Evolutionary conservation across 2,329 filamentous ascomycete species (phyloP).

Genomic region (Microsporum ferrugineum): DNA sequence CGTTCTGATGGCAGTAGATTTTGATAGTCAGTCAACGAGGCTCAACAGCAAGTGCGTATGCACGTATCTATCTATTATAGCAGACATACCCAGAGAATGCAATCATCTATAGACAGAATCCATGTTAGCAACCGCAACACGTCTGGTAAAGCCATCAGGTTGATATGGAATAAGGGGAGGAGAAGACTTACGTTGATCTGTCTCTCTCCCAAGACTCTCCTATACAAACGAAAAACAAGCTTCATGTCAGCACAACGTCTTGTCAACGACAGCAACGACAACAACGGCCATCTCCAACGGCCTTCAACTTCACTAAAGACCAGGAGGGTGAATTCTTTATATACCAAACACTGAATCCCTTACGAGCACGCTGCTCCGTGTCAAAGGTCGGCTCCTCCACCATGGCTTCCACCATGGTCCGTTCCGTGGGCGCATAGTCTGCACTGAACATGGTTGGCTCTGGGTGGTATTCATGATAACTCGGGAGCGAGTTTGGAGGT

Average conservation of each 20-base stretch:
- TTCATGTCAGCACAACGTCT: neutral
- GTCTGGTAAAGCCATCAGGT: neutral
- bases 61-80: neutral
- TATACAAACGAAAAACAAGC: constrained; percentile 12
- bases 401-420: constrained; percentile 12
- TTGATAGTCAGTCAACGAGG: neutral
- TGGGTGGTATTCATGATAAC: constrained; percentile 9
- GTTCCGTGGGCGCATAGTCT: constrained; percentile 3
- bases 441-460: constrained; percentile 7
- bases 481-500: constrained; percentile 2
- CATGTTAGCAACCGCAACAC: neutral
- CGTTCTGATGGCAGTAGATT: constrained; percentile 18
- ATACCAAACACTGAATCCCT: constrained; percentile 16
- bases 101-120: constrained; percentile 30
- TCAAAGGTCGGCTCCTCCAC: constrained; percentile 13
- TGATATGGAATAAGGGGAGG: neutral
- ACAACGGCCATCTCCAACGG: neutral
- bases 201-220: constrained; percentile 32
- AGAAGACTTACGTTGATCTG: constrained; percentile 28
- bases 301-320: neutral
- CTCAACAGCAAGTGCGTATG: neutral
- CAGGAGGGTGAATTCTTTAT: neutral
- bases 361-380: constrained; percentile 10
- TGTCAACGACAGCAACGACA: neutral
- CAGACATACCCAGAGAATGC: constrained; percentile 33